A percentile compares a stretch with the other conserved stretches of the same genome.
Conservation (phyloP, 106 monocot genomes). For the Apostasia ramifera region DNA sequence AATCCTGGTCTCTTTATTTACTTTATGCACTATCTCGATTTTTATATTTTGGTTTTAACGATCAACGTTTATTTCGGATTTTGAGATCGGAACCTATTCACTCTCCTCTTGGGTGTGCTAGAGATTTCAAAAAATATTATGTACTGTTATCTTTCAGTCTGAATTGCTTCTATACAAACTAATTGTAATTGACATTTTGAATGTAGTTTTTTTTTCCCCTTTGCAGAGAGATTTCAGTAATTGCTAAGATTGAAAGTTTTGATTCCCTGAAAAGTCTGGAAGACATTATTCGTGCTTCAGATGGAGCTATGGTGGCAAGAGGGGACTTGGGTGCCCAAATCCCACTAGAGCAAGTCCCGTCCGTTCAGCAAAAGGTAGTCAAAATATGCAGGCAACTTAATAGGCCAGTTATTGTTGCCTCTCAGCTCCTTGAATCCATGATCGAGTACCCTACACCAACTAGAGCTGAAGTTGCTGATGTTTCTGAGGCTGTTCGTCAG, state of each 20-base stretch:
- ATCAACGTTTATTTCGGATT: too few species aligned
- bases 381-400: conserved; percentile 86
- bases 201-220: neutral
- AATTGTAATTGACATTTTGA: too few species aligned
- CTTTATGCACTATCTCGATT: too few species aligned
- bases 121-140: too few species aligned
- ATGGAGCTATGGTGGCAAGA: conserved; percentile 98
- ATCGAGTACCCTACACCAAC: conserved; percentile 99
- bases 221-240: conserved; percentile 77
- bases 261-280: conserved; percentile 92
- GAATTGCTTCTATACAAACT: too few species aligned
- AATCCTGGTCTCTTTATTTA: too few species aligned
- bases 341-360: conserved; percentile 90
- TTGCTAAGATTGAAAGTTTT: conserved; percentile 93
- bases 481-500: conserved; percentile 94
- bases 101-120: too few species aligned
- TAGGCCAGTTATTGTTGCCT: conserved; percentile 95
- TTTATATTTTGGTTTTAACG: too few species aligned
- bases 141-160: too few species aligned
- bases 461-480: conserved; percentile 98
- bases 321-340: conserved; percentile 98
- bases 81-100: too few species aligned
- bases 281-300: conserved; percentile 82
- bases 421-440: conserved; percentile 97
- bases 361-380: conserved; percentile 75